Conservation (phyloP, 2,329 filamentous ascomycete genomes). For the Talaromyces sp. region DNA sequence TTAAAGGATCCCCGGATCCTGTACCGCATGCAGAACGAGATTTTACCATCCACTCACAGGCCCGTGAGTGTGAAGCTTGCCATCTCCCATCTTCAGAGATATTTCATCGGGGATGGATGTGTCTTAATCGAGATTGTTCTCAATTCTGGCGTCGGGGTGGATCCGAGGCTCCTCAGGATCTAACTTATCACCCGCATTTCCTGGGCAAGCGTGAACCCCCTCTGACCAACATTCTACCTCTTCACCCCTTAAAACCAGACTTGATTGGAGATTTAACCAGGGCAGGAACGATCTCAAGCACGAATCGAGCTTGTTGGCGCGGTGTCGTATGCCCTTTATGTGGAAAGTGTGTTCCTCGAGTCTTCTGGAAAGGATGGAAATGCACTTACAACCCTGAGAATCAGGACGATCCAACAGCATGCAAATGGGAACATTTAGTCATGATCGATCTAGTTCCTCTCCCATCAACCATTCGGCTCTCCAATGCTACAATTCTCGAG, state of each 20-base stretch:
- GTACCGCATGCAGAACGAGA: constrained; percentile 34
- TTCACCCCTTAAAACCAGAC: background rate
- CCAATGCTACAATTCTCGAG: no score
- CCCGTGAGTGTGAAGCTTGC: constrained; percentile 48
- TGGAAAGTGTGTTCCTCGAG: constrained; percentile 62
- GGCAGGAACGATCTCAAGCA: constrained; percentile 33
- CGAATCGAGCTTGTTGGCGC: constrained; percentile 57
- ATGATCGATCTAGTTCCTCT: constrained; percentile 33
- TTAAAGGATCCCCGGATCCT: constrained; percentile 34
- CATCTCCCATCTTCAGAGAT: constrained; percentile 33
- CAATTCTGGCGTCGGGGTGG: constrained; percentile 58
- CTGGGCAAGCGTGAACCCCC: constrained; percentile 57
- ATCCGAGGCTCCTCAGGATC: constrained; percentile 27
- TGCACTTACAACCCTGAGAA: constrained; percentile 46
- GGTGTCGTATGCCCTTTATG: constrained; percentile 71
- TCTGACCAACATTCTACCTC: background rate
- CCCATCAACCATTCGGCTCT: no score
- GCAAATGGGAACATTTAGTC: background rate
- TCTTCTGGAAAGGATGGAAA: constrained; percentile 64
- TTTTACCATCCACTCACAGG: constrained; percentile 26
- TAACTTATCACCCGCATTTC: constrained; percentile 60
- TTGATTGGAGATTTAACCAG: background rate
- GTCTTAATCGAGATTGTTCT: constrained; percentile 56
- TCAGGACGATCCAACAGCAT: background rate
- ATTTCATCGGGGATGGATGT: constrained; percentile 59